Evolutionary conservation across 805 yeast species (phyloP), one percentile per base, ranked within the genome.

Genomic region (Lipomyces starkeyi): DNA sequence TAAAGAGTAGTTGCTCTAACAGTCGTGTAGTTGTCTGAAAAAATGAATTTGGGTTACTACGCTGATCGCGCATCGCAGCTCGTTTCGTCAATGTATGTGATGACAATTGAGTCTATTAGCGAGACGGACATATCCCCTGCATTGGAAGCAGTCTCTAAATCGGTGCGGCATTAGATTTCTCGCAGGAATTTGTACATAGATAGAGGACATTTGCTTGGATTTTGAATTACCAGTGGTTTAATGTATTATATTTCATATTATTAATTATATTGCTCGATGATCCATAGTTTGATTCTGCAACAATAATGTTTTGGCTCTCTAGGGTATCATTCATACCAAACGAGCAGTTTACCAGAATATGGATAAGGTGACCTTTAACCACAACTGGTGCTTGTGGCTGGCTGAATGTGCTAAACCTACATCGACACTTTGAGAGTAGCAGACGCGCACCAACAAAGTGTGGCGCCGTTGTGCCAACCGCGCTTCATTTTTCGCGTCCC

Each of bases 121-220:
- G 66, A 62, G 11, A 43, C 49, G 6, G 64, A 66, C 20, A 5
- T 68, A 3, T 37, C 65, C 52, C 35, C 59, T 8, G 71, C 71
- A 34, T 29, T 65, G 57, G 65, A 62, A 56, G 35, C 43, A 14
- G 59, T 67, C 13, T 67, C 63, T 29, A 64, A 61, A 49, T 61
- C 70, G 13, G 59, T 61, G 22, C 40, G 64, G 20, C 65, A 49
- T 32, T 66, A 62, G 63, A 58, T 17, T 55, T 17, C 22, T n/a
- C n/a, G 17, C 17, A 14, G 43, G 43, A 37, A 35, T 37, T 43
- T 43, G 49, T 43, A n/a, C 49, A 43, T 43, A 43, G 49, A 43
- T 43, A 43, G 49, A 43, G 20, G 49, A n/a, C 20, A n/a, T 43
- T 43, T 17, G 20, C 49, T 43, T 17, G 49, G 49, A 43, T 43